phyloP scores from a whole-genome alignment of 2,329 filamentous ascomycete species.

The Aphanoascus verrucosus region DNA sequence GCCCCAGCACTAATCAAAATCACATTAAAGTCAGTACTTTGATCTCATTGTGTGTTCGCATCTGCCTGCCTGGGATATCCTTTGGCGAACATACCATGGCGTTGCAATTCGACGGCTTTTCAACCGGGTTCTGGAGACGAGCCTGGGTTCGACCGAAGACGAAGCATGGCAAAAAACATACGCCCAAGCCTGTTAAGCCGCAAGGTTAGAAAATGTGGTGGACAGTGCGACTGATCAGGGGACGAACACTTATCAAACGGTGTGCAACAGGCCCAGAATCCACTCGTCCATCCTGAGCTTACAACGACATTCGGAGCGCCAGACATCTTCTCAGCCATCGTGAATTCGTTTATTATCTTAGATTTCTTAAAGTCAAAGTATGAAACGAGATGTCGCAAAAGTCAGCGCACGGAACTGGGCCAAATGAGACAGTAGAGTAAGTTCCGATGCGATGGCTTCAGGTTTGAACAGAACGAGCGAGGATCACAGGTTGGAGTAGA shows the following conservation, averaged over 20 bases:
- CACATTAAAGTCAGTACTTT: background rate
- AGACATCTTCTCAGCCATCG: background rate
- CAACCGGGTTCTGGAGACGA: slow-evolving; percentile 25
- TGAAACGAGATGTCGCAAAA: background rate
- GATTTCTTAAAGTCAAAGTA: too few relatives aligned
- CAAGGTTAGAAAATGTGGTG: background rate
- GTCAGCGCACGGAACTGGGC: too few relatives aligned
- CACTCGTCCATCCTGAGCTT: slow-evolving; percentile 23
- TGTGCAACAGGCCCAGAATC: slow-evolving; percentile 27
- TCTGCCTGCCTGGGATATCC: too few relatives aligned
- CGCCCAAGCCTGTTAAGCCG: slow-evolving; percentile 20
- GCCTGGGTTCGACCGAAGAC: slow-evolving; percentile 26
- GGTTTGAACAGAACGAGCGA: too few relatives aligned
- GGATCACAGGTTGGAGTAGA: too few relatives aligned
- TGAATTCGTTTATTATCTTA: too few relatives aligned
- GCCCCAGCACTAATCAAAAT: slow-evolving; percentile 25
- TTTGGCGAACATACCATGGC: slow-evolving; percentile 20
- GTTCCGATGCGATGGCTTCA: too few relatives aligned
- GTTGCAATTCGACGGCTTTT: slow-evolving; percentile 23
- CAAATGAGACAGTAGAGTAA: too few relatives aligned
- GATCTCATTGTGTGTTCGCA: too few relatives aligned
- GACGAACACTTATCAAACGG: slow-evolving; percentile 25
- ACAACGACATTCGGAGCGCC: background rate
- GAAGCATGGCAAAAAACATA: slow-evolving; percentile 21
- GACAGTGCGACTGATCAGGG: background rate